Evolutionary conservation across 805 yeast genomes (phyloP).

Genomic region (Zygoascus bituminiphila): DNA sequence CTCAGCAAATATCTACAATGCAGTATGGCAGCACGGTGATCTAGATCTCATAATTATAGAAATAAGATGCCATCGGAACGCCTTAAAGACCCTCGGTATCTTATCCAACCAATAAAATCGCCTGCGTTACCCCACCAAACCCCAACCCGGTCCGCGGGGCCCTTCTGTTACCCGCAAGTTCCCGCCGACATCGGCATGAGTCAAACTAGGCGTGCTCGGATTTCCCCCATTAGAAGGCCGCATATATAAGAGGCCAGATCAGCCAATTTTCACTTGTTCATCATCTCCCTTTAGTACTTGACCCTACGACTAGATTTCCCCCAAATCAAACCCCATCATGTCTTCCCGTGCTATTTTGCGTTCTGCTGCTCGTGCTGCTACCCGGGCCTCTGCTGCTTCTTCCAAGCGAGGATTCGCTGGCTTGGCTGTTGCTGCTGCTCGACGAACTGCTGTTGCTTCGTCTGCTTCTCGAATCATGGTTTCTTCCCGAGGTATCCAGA

Average conservation of each 20-base stretch:
- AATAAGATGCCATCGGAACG: too few species aligned
- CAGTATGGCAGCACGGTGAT: too few species aligned
- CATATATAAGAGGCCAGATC: background rate
- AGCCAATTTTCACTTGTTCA: background rate
- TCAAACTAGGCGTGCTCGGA: background rate
- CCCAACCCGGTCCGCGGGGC: background rate
- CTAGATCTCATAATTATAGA: too few species aligned
- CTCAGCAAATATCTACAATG: too few species aligned
- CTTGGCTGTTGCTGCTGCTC: conserved; percentile 32
- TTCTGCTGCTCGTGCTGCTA: conserved; percentile 23
- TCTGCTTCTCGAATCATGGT: conserved; percentile 39
- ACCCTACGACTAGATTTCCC: background rate
- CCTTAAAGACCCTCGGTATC: too few species aligned
- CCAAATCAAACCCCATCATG: conserved; percentile 7
- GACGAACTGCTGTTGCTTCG: conserved; percentile 50
- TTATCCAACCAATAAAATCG: too few species aligned
- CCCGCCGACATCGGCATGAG: background rate
- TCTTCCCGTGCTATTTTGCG: conserved; percentile 31
- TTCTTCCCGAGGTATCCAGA: conserved; percentile 84
- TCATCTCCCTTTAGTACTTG: background rate
- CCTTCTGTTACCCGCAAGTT: background rate
- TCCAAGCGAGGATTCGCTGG: conserved; percentile 57
- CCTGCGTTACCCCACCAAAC: background rate
- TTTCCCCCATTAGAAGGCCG: background rate
- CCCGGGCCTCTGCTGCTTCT: conserved; percentile 30